phyloP scores from a whole-genome alignment of 2,329 filamentous ascomycete species.

The Massarina eburnea region DNA sequence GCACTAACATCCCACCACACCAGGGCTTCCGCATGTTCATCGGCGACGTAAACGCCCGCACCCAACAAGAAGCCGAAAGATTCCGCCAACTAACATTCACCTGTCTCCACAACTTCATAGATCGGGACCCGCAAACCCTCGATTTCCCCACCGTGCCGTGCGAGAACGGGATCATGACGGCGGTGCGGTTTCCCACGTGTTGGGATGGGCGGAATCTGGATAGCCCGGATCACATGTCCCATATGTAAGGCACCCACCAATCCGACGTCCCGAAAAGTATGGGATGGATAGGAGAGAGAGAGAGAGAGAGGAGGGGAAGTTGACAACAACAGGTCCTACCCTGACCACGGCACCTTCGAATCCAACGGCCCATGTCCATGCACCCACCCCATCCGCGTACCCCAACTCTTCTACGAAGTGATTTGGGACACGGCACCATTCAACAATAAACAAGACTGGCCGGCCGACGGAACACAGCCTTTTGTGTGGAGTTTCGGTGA shows the following conservation, averaged over 20 bases:
- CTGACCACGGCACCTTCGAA: constrained; percentile 26
- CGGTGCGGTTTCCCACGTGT: constrained; percentile 44
- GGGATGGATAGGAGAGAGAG: constrained; percentile 18
- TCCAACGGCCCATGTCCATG: constrained; percentile 23
- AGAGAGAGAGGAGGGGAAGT: constrained; percentile 23
- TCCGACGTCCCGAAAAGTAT: constrained; percentile 24
- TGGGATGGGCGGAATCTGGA: constrained; percentile 65
- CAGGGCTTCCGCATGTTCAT: constrained; percentile 38
- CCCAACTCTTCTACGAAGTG: constrained; percentile 31
- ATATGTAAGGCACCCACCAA: constrained; percentile 34
- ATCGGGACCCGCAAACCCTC: constrained; percentile 28
- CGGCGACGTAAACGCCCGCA: constrained; percentile 32
- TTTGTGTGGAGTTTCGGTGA: constrained; percentile 36
- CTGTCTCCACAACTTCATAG: constrained; percentile 30
- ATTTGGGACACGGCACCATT: constrained; percentile 36
- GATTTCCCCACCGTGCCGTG: constrained; percentile 31
- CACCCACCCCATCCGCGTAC: constrained; percentile 28
- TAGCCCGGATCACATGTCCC: constrained; percentile 55
- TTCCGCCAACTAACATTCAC: constrained; percentile 27
- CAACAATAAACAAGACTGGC: constrained; percentile 32
- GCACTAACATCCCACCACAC: not conserved
- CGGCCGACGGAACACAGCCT: constrained; percentile 21
- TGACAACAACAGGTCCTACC: constrained; percentile 27
- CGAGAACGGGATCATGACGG: constrained; percentile 30
- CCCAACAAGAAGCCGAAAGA: constrained; percentile 8